Evolutionary conservation across 495 filamentous ascomycete species (phyloP).

Genomic region (Lasiosphaeria miniovina): DNA sequence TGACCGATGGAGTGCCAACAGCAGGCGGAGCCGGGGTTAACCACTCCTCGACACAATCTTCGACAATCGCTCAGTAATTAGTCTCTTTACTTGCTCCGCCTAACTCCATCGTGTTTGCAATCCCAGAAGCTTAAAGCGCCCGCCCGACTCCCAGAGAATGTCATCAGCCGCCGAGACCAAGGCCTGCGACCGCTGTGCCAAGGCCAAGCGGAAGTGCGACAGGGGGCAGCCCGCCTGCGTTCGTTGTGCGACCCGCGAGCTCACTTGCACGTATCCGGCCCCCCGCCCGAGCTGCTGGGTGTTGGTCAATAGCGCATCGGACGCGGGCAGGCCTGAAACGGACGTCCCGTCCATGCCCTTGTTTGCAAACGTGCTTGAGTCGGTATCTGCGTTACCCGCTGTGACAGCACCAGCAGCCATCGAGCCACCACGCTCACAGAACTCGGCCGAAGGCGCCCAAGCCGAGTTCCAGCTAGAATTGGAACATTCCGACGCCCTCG

Average conservation of each 20-base stretch:
- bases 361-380: too few species aligned
- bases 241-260: slow-evolving; percentile 13
- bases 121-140: not conserved
- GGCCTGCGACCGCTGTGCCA: slow-evolving; percentile 21
- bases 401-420: too few species aligned
- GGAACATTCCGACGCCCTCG: too few species aligned
- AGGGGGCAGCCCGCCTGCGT: slow-evolving; percentile 18
- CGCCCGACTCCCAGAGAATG: not conserved
- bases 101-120: not conserved
- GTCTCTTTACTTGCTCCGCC: too few species aligned
- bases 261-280: slow-evolving; percentile 18
- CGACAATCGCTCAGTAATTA: too few species aligned
- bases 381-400: too few species aligned
- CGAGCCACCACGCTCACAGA: too few species aligned
- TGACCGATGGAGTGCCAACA: too few species aligned
- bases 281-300: not conserved
- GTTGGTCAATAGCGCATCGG: not conserved
- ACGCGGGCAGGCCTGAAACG: not conserved
- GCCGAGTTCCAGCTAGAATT: too few species aligned
- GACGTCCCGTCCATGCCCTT: not conserved
- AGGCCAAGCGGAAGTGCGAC: slow-evolving; percentile 23
- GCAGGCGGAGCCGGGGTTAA: too few species aligned
- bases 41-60: too few species aligned
- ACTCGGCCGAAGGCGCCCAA: too few species aligned
- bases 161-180: slow-evolving; percentile 11